Evolutionary conservation across 495 filamentous ascomycete genomes (phyloP), one percentile per base, ranked within the genome.

Genomic region (Aspergillus cavernicola): DNA sequence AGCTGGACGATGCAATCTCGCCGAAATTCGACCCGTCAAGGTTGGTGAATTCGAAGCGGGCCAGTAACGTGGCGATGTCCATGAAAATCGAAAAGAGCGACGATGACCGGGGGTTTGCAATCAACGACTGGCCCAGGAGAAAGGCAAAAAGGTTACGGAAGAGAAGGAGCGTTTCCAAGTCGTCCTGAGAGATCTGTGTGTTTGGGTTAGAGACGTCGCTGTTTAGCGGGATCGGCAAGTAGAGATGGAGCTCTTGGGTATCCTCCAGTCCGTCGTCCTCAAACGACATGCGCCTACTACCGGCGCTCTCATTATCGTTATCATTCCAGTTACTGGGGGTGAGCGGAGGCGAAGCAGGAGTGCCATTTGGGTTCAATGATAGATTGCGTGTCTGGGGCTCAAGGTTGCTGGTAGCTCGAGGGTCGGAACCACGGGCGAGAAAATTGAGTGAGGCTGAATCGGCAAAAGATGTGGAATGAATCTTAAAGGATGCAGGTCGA

Each of bases 141-240:
- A 98, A 92, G 2, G 93, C 90, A 65, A 97, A 96, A 45, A 96
- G 70, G 62, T 98, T 98, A 18, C 93, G 84, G 47, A 88, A 85
- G 4, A 87, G 79, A 23, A 97, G 72, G 4, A 97, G 74, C 0
- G 73, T 78, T 59, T 86, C 87, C 15, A 82, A 74, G 44, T 92
- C 87, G 42, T 78, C 75, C 6, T 75, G 60, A 1, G 71, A 74
- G 15, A 77, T 69, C 6, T 56, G 61, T 33, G 58, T 69, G 51
- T 55, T 62, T 3, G 74, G 58, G 15, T 57, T 70, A 22, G 74
- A 73, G 1, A 78, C 68, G 48, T 78, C 77, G 32, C 68, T 68
- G 55, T 80, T 76, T 7, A 82, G 65, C 11, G 73, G 68, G 29
- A 83, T 76, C 3, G 88, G 84, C 35, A 96, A 69, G 61, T 88